Conservation (phyloP, 306 rosid species). For the Trifolium repens region DNA sequence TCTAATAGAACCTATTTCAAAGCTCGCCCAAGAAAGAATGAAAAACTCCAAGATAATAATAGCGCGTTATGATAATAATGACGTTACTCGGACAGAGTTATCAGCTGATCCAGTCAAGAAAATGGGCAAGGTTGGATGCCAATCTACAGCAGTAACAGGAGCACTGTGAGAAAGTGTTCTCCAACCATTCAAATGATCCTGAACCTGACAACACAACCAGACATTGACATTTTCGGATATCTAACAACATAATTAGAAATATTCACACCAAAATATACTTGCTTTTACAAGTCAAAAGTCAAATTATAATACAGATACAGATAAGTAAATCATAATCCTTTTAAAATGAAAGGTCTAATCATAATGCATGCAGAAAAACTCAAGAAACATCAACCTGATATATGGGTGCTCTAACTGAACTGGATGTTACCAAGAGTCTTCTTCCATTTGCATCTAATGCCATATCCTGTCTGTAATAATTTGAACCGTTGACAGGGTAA, state of each 20-base stretch:
- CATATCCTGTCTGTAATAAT: slow-evolving; percentile 84
- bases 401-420: slow-evolving; percentile 82
- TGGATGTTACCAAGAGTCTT: slow-evolving; percentile 82
- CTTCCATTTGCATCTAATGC: slow-evolving; percentile 87
- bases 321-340: slow-evolving; percentile 13
- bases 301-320: not conserved
- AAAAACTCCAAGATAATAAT: slow-evolving; percentile 2
- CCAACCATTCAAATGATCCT: slow-evolving; percentile 65
- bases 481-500: slow-evolving; percentile 61
- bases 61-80: slow-evolving; percentile 55
- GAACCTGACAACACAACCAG: slow-evolving; percentile 61
- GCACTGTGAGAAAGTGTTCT: slow-evolving; percentile 85
- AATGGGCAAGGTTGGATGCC: slow-evolving; percentile 93
- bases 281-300: slow-evolving; percentile 21
- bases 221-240: slow-evolving; percentile 20
- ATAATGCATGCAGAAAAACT: slow-evolving; percentile 17
- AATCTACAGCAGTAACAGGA: slow-evolving; percentile 86
- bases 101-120: slow-evolving; percentile 96
- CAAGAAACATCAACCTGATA: slow-evolving; percentile 68
- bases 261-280: slow-evolving; percentile 8
- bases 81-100: slow-evolving; percentile 85
- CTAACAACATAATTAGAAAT: slow-evolving; percentile 10
- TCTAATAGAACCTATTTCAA: slow-evolving; percentile 26
- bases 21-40: slow-evolving; percentile 34
- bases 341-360: slow-evolving; percentile 15